phyloP scores from a whole-genome alignment of 2,329 filamentous ascomycete species.

The Ceratocystis papillata region DNA sequence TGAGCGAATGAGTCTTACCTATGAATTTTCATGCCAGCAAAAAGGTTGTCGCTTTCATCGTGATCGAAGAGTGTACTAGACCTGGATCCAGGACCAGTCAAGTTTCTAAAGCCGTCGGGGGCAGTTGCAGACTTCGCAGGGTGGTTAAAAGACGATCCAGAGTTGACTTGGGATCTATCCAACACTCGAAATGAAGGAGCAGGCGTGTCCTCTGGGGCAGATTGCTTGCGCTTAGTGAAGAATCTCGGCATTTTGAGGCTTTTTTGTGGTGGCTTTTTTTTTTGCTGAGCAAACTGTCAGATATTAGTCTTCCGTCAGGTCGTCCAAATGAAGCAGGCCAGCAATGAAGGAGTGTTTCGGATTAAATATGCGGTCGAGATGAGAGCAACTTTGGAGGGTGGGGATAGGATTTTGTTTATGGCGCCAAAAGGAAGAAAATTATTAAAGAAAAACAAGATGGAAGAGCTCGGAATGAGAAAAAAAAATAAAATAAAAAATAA shows the following conservation, averaged over 20 bases:
- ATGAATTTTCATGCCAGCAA: constrained; percentile 44
- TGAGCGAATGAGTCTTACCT: constrained; percentile 39
- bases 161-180: constrained; percentile 38
- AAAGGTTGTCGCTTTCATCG: constrained; percentile 48
- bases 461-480: background rate
- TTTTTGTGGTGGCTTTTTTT: constrained; percentile 9
- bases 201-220: constrained; percentile 42
- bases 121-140: constrained; percentile 26
- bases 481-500: background rate
- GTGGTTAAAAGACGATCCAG: constrained; percentile 4
- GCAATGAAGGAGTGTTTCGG: constrained; percentile 5
- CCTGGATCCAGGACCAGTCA: constrained; percentile 36
- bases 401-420: constrained; percentile 12
- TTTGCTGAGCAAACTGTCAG: background rate
- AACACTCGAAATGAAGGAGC: constrained; percentile 49
- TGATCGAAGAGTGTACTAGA: constrained; percentile 32
- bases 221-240: constrained; percentile 51
- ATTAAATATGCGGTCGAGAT: background rate
- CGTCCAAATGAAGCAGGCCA: constrained; percentile 5
- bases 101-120: constrained; percentile 41
- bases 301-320: constrained; percentile 2
- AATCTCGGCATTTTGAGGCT: constrained; percentile 50
- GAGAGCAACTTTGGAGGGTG: background rate
- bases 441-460: background rate
- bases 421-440: background rate